Evolutionary conservation across 192 early-diverging fungal species (phyloP).

Genomic region (Backusella psychrophila): DNA sequence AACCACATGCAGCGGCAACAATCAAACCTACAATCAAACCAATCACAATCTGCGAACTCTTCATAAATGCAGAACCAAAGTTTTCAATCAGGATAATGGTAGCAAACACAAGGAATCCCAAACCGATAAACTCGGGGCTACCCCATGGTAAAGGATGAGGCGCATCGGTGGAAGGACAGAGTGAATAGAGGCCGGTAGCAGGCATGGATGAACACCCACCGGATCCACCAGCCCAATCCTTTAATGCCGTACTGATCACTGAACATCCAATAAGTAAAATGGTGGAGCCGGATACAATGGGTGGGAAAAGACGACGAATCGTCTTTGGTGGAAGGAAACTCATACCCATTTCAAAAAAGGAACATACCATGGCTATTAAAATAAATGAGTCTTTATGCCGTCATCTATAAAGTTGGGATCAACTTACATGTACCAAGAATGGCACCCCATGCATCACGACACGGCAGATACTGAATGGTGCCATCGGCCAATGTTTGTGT

Average conservation of each 20-base stretch:
- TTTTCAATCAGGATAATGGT: slow-evolving; percentile 54
- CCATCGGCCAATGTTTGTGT: slow-evolving; percentile 45
- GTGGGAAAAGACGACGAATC: slow-evolving; percentile 49
- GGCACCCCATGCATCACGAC: slow-evolving; percentile 52
- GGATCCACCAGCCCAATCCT: slow-evolving; percentile 53
- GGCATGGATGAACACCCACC: slow-evolving; percentile 46
- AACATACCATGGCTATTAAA: slow-evolving; percentile 33
- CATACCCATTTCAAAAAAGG: slow-evolving; percentile 44
- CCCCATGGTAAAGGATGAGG: slow-evolving; percentile 54
- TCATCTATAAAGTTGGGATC: not conserved
- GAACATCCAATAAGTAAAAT: slow-evolving; percentile 52
- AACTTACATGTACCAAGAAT: slow-evolving; percentile 52
- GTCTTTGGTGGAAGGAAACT: slow-evolving; percentile 46
- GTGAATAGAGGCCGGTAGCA: slow-evolving; percentile 43
- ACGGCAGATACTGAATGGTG: slow-evolving; percentile 39
- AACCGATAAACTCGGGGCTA: slow-evolving; percentile 45
- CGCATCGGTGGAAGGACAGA: slow-evolving; percentile 46
- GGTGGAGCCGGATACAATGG: slow-evolving; percentile 46
- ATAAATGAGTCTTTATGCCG: not conserved
- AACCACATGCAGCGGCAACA: slow-evolving; percentile 53
- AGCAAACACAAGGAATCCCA: slow-evolving; percentile 48
- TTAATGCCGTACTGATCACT: slow-evolving; percentile 46
- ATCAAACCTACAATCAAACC: slow-evolving; percentile 45
- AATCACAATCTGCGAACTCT: slow-evolving; percentile 48
- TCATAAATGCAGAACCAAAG: slow-evolving; percentile 54